phyloP scores from a whole-genome alignment of 1,284 basidiomycete genomes.

The Apiotrichum mycotoxinovorans region DNA sequence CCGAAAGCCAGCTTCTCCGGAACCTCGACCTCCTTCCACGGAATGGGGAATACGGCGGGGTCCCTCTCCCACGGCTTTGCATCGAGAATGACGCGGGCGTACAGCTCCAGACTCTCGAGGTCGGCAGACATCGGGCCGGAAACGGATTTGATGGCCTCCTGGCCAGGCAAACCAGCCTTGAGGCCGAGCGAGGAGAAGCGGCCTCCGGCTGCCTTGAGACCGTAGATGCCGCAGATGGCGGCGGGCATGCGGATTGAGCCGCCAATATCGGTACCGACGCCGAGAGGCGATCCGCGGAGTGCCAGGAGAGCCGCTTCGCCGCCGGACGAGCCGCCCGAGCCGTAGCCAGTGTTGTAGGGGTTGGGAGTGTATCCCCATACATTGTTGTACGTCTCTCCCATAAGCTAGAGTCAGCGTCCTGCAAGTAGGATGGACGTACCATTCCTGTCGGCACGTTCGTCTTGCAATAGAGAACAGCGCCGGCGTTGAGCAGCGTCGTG shows the following conservation, averaged over 20 bases:
- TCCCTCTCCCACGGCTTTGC: conserved; percentile 64
- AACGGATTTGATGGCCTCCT: conserved; percentile 63
- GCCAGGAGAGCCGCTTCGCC: conserved; percentile 51
- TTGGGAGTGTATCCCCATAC: conserved; percentile 39
- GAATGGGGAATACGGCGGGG: conserved; percentile 58
- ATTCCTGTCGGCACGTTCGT: conserved; percentile 24
- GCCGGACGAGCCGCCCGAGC: conserved; percentile 44
- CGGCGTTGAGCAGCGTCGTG: conserved; percentile 16
- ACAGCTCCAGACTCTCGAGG: conserved; percentile 59
- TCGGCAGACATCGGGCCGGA: conserved; percentile 63
- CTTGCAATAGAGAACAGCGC: conserved; percentile 30
- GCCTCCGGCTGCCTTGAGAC: conserved; percentile 12
- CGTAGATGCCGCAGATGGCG: conserved; percentile 16
- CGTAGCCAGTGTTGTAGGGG: conserved; percentile 43
- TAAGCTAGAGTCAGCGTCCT: conserved; percentile 3
- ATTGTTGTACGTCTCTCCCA: conserved; percentile 34
- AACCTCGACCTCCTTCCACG: conserved; percentile 62
- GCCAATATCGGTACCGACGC: conserved; percentile 51
- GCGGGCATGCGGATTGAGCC: conserved; percentile 57
- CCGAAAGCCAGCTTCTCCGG: conserved; percentile 55
- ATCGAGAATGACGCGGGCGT: conserved; percentile 54
- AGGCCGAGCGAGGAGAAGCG: conserved; percentile 33
- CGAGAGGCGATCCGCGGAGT: conserved; percentile 38
- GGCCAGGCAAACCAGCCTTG: conserved; percentile 61
- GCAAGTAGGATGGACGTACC: conserved; percentile 1